Base-by-base conservation (phyloP, 129 eudicot genomes). In the Flaveria bidentis region DNA sequence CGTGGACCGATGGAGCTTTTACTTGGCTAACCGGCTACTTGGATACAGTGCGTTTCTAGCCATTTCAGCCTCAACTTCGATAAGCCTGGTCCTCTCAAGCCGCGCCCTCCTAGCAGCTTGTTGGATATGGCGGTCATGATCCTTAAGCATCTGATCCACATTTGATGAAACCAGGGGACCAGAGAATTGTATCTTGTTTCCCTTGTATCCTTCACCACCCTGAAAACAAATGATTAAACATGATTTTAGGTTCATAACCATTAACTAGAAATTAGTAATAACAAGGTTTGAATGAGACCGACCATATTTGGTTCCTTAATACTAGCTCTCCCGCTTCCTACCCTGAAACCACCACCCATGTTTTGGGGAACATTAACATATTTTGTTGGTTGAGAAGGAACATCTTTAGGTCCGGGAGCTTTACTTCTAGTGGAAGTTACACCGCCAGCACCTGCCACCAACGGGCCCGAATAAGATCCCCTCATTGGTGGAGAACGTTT, bases 131-230 rank as follows among this genome's bases (percentile, higher is more conserved):
- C 89, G 97, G 30, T 93, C 98, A 28, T 87, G 98, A 45, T 93
- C 98, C 82, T 85, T 90, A 39, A 93, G 91, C 92, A 93, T 83
- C 80, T 90, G 91, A 52, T 93, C 98, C 66, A 93, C 83, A 69
- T 93, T 87, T 75, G 87, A 86, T 68, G 90, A 85, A 28, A 84
- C 76, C 60, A 93, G n/a, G 2, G 98, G 97, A 26, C 98, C 98
- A 3, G 97, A 93, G 76, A 82, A 90, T 47, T 86, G 91, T 55
- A 86, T 86, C 75, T 82, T 89, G 75, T 82, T 86, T 71, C 85
- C 96, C 72, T 75, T 85, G 13, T 52, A 67, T 57, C 81, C 88
- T 17, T 78, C 75, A 23, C 82, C 88, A 58, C 83, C 79, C 95
- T 91, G 70, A 23, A 15, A 55, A 72, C 76, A 72, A 36, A 55